Conservation (phyloP, 2,329 filamentous ascomycete genomes). For the Neonectria sp. region DNA sequence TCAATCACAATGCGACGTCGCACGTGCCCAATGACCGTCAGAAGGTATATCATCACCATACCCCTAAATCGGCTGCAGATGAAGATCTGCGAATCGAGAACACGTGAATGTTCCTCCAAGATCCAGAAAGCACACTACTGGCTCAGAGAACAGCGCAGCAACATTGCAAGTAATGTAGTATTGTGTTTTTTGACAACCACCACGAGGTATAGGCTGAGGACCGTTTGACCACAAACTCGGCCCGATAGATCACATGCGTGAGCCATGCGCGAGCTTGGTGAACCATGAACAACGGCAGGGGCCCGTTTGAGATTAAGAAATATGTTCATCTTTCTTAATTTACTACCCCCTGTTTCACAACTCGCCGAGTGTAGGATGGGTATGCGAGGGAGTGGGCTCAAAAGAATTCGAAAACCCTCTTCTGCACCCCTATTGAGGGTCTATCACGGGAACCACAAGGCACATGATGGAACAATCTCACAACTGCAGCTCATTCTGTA, state of each 20-base stretch:
- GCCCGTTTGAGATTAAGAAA: background rate
- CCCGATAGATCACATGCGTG: slow-evolving; percentile 1
- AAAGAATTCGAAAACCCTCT: background rate
- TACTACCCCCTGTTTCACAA: background rate
- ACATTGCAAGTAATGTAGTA: background rate
- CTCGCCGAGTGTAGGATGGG: background rate
- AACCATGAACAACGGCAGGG: background rate
- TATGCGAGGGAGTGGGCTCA: background rate
- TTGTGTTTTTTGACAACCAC: background rate
- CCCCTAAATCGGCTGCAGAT: background rate
- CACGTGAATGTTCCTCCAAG: background rate
- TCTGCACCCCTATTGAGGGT: background rate
- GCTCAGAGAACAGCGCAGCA: background rate
- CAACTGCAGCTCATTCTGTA: background rate
- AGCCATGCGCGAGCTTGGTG: background rate
- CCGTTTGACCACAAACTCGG: background rate
- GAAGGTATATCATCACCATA: background rate
- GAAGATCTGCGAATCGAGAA: background rate
- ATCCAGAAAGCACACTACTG: background rate
- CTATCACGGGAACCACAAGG: background rate
- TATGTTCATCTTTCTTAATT: background rate
- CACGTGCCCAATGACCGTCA: background rate
- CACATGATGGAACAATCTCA: background rate
- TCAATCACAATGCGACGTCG: background rate
- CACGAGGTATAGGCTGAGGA: background rate